Base-by-base conservation (phyloP, 768 basidiomycete species). In the Auricularia sp. region DNA sequence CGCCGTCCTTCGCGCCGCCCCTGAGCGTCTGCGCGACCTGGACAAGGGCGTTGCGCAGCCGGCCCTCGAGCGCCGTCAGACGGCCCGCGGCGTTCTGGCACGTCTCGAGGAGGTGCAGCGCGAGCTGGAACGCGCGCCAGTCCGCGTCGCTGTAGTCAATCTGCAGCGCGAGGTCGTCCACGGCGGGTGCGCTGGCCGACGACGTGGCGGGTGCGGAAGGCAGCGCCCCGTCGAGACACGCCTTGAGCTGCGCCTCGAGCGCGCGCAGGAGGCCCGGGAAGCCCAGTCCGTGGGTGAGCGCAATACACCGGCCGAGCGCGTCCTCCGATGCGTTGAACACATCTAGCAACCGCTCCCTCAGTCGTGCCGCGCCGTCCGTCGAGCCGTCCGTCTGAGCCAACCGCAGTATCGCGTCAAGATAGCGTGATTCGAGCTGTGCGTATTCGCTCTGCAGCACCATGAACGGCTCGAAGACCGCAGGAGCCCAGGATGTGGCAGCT, bases 401-500 rank as follows among this genome's bases (percentile, higher is more conserved):
- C 12, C 77, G 77, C 18, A 91, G 77, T 1, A 77, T 75, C 59
- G 84, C 80, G 34, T 86, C 82, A 63, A 98, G 76, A 61, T 85
- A 80, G 6, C 85, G 83, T 42, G 82, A 80, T 74, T 99, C 97
- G 39, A 97, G 78, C 1, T 80, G 76, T 0, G 84, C 83, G 73
- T 98, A 98, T 64, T 95, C 89, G 18, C 84, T 79, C 69, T 98
- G 96, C 66, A 88, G 88, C 69, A 95, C 91, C 33, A 96, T 80
- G 77, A 98, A 98, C 2, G 96, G 93, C 72, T 95, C 93, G 72
- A 94, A 97, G 16, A 99, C 78, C 61, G 89, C 87, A 64, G 87
- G 87, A 70, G 98, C 93, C 97, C 97, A 98, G 21, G 67, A 61
- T 4, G 58, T 59, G 11, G 56, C 69, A 21, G 29, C 29, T 29